phyloP scores from a whole-genome alignment of 768 basidiomycete genomes.

The Xanthoconium purpureum region DNA sequence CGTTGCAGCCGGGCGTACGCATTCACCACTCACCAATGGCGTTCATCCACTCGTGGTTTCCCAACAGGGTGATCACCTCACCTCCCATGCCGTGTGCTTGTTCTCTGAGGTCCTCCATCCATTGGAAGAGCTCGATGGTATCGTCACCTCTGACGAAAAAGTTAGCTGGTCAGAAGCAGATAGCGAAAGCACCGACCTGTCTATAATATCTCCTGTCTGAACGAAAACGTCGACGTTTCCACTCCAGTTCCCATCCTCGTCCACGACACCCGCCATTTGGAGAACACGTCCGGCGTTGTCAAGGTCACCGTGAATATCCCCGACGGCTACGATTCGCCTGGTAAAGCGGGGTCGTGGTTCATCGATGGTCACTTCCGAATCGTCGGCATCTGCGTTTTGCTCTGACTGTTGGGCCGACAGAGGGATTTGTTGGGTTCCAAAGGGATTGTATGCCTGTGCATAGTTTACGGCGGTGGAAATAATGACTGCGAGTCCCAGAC shows the following conservation, averaged over 20 bases:
- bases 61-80: constrained; percentile 71
- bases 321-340: constrained; percentile 77
- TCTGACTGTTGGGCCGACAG: constrained; percentile 4
- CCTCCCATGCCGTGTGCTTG: constrained; percentile 73
- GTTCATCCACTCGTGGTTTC: constrained; percentile 98
- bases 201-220: constrained; percentile 95
- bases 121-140: constrained; percentile 78
- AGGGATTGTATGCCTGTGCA: constrained; percentile 26
- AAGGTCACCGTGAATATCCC: constrained; percentile 89
- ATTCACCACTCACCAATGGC: constrained; percentile 53
- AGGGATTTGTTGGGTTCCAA: constrained; percentile 14
- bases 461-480: constrained; percentile 26
- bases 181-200: constrained; percentile 52
- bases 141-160: constrained; percentile 67
- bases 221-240: constrained; percentile 83
- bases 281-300: constrained; percentile 77
- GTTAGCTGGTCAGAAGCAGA: constrained; percentile 10
- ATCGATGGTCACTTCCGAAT: constrained; percentile 7
- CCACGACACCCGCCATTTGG: constrained; percentile 73
- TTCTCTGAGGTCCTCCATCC: constrained; percentile 79
- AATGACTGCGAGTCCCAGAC: constrained; percentile 18
- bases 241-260: constrained; percentile 73
- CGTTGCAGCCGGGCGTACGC: constrained; percentile 2
- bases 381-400: constrained; percentile 2
- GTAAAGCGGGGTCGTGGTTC: constrained; percentile 33